phyloP scores from a whole-genome alignment of 129 eudicot genomes.

The Arctium minus region DNA sequence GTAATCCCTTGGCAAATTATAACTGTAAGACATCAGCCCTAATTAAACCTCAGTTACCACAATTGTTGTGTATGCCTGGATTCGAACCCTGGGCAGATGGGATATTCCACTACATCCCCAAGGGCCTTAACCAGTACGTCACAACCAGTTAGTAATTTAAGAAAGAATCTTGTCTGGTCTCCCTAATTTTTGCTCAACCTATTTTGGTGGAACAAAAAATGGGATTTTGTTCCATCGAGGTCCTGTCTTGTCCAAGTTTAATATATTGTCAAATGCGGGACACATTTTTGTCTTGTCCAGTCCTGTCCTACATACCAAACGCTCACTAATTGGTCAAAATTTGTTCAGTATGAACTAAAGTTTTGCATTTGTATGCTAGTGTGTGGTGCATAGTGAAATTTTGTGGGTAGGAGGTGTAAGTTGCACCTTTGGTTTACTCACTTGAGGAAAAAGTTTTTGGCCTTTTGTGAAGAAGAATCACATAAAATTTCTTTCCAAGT shows the following conservation, averaged over 20 bases:
- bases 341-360: background rate
- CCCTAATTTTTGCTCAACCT: background rate
- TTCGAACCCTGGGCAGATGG: too few relatives aligned
- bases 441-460: background rate
- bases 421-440: conserved; percentile 2
- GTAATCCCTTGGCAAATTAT: too few relatives aligned
- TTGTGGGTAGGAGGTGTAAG: background rate
- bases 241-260: background rate
- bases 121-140: too few relatives aligned
- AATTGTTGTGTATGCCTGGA: too few relatives aligned
- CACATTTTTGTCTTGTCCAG: background rate
- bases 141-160: background rate
- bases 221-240: background rate
- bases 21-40: too few relatives aligned
- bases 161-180: background rate
- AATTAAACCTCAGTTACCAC: too few relatives aligned
- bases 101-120: too few relatives aligned
- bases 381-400: conserved; percentile 1
- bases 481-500: background rate
- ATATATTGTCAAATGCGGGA: background rate
- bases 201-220: background rate
- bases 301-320: background rate
- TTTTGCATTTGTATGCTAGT: background rate
- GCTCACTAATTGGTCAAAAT: background rate
- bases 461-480: background rate